Evolutionary conservation across 1,139 yeast genomes (phyloP).

Genomic region (Suhomyces bribrorum): DNA sequence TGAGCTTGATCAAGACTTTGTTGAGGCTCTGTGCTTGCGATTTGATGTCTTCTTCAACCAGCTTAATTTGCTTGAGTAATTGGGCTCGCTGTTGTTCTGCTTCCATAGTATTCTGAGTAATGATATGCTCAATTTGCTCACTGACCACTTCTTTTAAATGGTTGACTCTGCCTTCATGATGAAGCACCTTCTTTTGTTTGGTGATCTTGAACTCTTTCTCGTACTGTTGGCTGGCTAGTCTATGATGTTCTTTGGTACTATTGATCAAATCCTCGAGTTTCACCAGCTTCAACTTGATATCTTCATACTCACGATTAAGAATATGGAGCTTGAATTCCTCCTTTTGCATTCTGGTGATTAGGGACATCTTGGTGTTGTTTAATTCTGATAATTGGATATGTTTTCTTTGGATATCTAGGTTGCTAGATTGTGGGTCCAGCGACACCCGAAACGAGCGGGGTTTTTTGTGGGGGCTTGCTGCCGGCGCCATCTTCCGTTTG

Average conservation of each 20-base stretch:
- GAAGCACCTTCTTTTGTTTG: slow-evolving; percentile 12
- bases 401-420: slow-evolving; percentile 1
- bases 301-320: slow-evolving; percentile 14
- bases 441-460: neutral
- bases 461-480: neutral
- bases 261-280: slow-evolving; percentile 18
- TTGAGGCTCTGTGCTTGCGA: slow-evolving; percentile 23
- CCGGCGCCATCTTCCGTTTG: neutral
- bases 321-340: slow-evolving; percentile 18
- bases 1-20: slow-evolving; percentile 27
- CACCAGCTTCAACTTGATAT: slow-evolving; percentile 12
- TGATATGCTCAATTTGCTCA: slow-evolving; percentile 36
- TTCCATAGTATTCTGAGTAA: slow-evolving; percentile 28
- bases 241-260: slow-evolving; percentile 17
- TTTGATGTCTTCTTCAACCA: slow-evolving; percentile 16
- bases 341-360: slow-evolving; percentile 18
- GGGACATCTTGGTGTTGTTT: slow-evolving; percentile 15
- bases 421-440: neutral
- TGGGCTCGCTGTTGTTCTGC: slow-evolving; percentile 26
- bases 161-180: slow-evolving; percentile 25
- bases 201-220: slow-evolving; percentile 23
- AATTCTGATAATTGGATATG: slow-evolving; percentile 13
- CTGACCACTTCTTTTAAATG: slow-evolving; percentile 38
- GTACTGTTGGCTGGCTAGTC: slow-evolving; percentile 27
- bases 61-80: slow-evolving; percentile 17